Evolutionary conservation across 2,329 filamentous ascomycete genomes (phyloP).

Genomic region (Stachybotrys elegans): DNA sequence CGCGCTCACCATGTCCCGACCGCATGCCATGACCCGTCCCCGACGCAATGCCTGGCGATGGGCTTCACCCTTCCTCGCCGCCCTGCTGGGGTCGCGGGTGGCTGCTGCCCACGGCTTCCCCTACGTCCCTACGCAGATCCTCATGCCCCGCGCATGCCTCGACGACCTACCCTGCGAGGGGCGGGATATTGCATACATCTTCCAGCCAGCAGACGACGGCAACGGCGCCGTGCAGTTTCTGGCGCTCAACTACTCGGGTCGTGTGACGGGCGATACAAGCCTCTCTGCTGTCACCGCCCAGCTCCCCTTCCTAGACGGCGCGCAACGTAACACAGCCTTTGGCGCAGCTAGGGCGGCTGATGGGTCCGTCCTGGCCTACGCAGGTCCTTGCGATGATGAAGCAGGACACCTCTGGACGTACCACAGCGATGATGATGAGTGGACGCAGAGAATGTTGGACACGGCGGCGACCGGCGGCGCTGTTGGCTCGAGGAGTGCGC

Average conservation of each 20-base stretch:
- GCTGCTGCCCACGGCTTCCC: constrained; percentile 50
- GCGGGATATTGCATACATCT: constrained; percentile 61
- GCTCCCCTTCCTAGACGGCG: constrained; percentile 57
- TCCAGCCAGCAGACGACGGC: constrained; percentile 46
- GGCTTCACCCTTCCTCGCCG: constrained; percentile 1
- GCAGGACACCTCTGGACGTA: constrained; percentile 65
- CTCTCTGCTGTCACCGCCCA: constrained; percentile 47
- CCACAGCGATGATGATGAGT: constrained; percentile 8
- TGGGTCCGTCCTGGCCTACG: constrained; percentile 68
- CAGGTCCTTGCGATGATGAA: constrained; percentile 62
- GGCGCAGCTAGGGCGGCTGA: constrained; percentile 60
- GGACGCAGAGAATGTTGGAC: constrained; percentile 17
- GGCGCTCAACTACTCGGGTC: constrained; percentile 59
- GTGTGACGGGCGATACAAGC: constrained; percentile 41
- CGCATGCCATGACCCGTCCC: not conserved
- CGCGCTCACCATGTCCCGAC: not conserved
- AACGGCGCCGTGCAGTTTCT: constrained; percentile 46
- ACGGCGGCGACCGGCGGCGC: constrained; percentile 12
- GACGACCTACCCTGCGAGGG: constrained; percentile 31
- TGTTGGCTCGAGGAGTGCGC: constrained; percentile 22
- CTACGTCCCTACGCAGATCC: constrained; percentile 72
- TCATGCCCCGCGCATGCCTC: constrained; percentile 45
- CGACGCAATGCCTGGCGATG: not conserved
- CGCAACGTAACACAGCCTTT: constrained; percentile 48
- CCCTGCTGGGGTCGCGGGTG: not conserved